These are phyloP conservation scores for Toxoplasma gondii DNA, from an alignment of 169 alveolate genomes.

Conservation along the genomic window DNA sequence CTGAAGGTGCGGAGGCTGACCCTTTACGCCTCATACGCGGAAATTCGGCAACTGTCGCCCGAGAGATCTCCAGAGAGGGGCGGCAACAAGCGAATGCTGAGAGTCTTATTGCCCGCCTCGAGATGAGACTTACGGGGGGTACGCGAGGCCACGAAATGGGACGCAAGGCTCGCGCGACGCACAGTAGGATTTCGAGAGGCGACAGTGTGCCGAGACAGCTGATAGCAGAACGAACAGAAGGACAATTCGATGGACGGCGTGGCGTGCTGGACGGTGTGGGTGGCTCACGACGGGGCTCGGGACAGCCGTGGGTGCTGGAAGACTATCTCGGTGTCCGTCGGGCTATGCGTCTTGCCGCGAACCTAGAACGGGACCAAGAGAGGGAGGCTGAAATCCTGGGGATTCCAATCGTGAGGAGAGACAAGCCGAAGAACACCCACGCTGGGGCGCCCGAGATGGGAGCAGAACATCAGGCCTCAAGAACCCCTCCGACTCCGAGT, in stretches of 20 bases:
- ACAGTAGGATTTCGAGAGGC: not conserved
- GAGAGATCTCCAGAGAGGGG: not conserved
- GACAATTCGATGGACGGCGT: too few species aligned
- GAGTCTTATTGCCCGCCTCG: conserved; percentile 16
- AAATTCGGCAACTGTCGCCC: not conserved
- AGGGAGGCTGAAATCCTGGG: not conserved
- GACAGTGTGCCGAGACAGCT: not conserved
- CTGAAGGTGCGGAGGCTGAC: not conserved
- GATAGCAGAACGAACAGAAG: not conserved
- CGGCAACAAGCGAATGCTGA: not conserved
- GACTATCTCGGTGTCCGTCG: not conserved
- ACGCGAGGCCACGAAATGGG: not conserved
- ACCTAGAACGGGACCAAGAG: conserved; percentile 20
- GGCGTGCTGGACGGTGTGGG: not conserved
- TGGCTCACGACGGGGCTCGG: not conserved
- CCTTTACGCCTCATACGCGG: not conserved
- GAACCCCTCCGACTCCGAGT: too few species aligned
- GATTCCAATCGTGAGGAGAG: not conserved
- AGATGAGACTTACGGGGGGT: not conserved
- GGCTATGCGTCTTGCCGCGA: not conserved
- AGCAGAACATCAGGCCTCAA: too few species aligned
- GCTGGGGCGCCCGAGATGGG: too few species aligned
- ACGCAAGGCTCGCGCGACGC: not conserved
- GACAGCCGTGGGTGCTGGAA: not conserved
- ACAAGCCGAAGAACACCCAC: not conserved